Evolutionary conservation across 116 monocot species (phyloP), one percentile per base, ranked within the genome.

Genomic region (Iris pallida): DNA sequence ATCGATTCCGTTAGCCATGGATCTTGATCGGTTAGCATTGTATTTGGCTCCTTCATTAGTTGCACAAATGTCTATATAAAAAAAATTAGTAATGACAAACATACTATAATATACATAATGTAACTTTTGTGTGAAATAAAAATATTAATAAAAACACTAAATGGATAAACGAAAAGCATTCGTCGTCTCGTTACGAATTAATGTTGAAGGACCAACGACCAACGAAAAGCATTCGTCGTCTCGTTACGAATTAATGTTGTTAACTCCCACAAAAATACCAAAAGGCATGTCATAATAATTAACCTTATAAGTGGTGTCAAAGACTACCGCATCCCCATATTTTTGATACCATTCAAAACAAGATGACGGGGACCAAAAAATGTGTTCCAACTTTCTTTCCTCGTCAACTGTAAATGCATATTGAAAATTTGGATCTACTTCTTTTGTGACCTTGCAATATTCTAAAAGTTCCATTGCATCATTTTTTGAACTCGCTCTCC

Each of bases 211-310:
- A n/a, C n/a, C n/a, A n/a, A 17, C 67, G n/a, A 43, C 67, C 52
- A 18, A 51, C 67, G 53, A 67, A 67, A n/a, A 67, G 15, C 1
- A 67, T 40, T 6, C n/a, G 20, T 41, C 4, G 52, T 30, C 6
- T 53, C 67, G 53, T 67, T 51, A 20, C n/a, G n/a, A n/a, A n/a
- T n/a, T n/a, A n/a, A n/a, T n/a, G n/a, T 53, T 47, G 18, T 67
- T 67, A 52, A 67, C 53, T 14, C 51, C 67, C 9, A 67, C 47
- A 65, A 67, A 67, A 67, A 42, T 9, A 18, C 13, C 67, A 40
- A 41, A 54, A 14, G 67, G 53, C 42, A 20, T 53, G 30, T 67
- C 67, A 55, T 53, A 67, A 6, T 8, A 19, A 42, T 55, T 67
- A 7, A 54, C 8, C 4, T 40, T 40, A 48, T 41, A 67, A 42